These are phyloP conservation scores for Iris macrosiphon DNA, from an alignment of 106 monocot genomes.

Conservation along the genomic window DNA sequence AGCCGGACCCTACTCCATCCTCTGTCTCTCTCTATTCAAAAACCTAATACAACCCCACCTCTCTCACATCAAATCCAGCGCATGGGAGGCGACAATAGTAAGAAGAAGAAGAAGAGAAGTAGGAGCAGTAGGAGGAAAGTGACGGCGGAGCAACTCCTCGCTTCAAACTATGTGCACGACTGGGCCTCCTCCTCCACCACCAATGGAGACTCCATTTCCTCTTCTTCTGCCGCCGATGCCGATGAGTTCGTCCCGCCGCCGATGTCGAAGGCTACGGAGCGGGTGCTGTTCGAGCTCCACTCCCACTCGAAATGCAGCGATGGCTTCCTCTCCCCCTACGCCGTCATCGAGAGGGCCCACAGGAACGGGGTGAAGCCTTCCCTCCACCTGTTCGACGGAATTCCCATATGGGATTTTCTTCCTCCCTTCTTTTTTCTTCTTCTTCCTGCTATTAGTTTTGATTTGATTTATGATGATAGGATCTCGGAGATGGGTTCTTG, in stretches of 20 bases:
- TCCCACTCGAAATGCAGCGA: slow-evolving; percentile 71
- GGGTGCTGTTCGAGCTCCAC: slow-evolving; percentile 67
- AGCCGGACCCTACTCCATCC: no score
- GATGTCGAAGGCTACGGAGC: background rate
- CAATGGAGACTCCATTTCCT: background rate
- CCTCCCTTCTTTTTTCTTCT: no score
- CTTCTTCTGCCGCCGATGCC: background rate
- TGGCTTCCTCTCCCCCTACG: slow-evolving; percentile 67
- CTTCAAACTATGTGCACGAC: slow-evolving; percentile 24
- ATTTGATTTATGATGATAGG: no score
- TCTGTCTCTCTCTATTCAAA: no score
- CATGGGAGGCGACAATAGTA: slow-evolving; percentile 3
- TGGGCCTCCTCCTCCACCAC: no score
- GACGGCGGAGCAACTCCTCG: slow-evolving; percentile 25
- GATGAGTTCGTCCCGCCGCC: slow-evolving; percentile 14
- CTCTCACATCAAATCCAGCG: no score
- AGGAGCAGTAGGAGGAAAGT: slow-evolving; percentile 26
- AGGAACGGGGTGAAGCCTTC: slow-evolving; percentile 45
- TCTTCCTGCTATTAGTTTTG: no score
- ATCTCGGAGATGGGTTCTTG: no score
- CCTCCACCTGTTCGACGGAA: background rate
- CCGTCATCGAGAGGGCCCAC: slow-evolving; percentile 61
- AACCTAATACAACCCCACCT: no score
- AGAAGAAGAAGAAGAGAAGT: slow-evolving; percentile 28
- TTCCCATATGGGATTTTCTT: no score